Conservation (phyloP, 208 protist species). For the Leishmania major region DNA sequence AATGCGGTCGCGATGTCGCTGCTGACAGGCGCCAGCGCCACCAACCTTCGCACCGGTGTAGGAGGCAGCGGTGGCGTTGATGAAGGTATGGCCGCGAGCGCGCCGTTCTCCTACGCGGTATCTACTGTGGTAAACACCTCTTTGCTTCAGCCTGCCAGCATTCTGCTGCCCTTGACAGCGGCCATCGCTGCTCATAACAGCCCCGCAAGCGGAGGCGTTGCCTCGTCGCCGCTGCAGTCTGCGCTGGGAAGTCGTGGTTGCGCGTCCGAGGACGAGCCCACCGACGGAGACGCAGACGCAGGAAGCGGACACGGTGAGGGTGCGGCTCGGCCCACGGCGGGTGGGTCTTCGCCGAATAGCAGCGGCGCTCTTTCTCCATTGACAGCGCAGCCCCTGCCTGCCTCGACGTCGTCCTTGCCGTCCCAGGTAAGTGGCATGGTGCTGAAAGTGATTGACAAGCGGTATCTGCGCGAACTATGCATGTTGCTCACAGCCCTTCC, state of each 20-base stretch:
- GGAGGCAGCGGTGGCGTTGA: not conserved
- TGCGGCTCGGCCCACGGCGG: not conserved
- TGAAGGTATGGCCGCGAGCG: constrained; percentile 5
- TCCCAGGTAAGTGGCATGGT: constrained; percentile 37
- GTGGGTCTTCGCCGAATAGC: not conserved
- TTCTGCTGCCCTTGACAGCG: constrained; percentile 28
- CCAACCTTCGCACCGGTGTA: not conserved
- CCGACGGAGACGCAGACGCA: not conserved
- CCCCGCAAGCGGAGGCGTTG: constrained; percentile 11
- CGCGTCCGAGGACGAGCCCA: constrained; percentile 9
- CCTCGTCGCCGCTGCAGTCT: constrained; percentile 9
- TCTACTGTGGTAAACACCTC: constrained; percentile 53
- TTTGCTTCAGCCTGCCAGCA: constrained; percentile 37
- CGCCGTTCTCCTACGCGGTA: constrained; percentile 17
- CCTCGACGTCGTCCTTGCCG: not conserved
- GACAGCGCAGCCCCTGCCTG: not conserved
- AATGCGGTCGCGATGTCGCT: not conserved
- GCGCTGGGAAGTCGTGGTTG: constrained; percentile 6
- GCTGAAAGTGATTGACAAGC: constrained; percentile 51
- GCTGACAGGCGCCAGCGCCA: not conserved
- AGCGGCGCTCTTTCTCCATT: not conserved
- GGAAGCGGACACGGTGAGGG: not conserved
- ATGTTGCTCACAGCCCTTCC: constrained; percentile 65
- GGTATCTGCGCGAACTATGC: constrained; percentile 72
- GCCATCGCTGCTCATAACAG: constrained; percentile 17